These are phyloP conservation scores for Posidonia australis DNA, from an alignment of 106 monocot genomes.

Conservation along the genomic window DNA sequence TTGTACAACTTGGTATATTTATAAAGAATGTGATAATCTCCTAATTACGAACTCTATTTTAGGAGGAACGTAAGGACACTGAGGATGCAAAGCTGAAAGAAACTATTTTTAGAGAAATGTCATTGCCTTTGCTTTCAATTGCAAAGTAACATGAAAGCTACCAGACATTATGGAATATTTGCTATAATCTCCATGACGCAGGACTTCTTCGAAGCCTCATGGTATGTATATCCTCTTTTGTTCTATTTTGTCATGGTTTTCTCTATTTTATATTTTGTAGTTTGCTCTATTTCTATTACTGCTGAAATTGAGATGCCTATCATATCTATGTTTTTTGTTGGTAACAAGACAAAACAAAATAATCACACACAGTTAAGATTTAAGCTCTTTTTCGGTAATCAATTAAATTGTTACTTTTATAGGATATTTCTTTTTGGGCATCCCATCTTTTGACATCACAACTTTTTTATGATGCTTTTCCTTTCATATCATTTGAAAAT, in stretches of 20 bases:
- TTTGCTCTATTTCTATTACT: too few species aligned
- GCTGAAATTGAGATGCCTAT: too few species aligned
- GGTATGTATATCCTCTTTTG: conserved; percentile 30
- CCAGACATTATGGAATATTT: conserved; percentile 78
- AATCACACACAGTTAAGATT: too few species aligned
- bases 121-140: conserved; percentile 43
- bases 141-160: conserved; percentile 84
- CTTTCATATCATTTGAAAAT: neutral
- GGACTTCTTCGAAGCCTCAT: conserved; percentile 71
- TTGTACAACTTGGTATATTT: neutral
- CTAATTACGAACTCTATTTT: neutral
- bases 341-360: too few species aligned
- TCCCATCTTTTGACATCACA: too few species aligned
- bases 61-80: conserved; percentile 45
- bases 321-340: too few species aligned
- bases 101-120: conserved; percentile 55
- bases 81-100: conserved; percentile 54
- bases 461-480: neutral
- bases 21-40: too few species aligned
- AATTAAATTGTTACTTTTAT: too few species aligned
- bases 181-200: conserved; percentile 68
- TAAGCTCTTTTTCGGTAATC: too few species aligned
- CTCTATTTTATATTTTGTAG: too few species aligned
- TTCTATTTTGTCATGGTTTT: neutral
- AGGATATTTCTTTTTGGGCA: too few species aligned